Conservation (phyloP, 2,329 filamentous ascomycete genomes). For the Thelonectria olida region DNA sequence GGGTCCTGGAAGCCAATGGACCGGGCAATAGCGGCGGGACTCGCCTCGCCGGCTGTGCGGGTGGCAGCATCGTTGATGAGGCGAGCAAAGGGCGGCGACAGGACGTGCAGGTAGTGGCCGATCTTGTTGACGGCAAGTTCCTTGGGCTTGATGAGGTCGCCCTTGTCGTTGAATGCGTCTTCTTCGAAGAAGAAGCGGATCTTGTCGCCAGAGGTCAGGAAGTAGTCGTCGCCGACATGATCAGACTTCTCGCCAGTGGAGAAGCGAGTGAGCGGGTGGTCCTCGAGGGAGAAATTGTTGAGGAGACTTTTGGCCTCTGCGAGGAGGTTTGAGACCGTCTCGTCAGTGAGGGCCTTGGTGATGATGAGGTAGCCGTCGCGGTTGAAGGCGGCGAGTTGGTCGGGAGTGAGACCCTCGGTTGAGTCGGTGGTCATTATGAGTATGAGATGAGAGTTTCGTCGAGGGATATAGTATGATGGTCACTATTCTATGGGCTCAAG, state of each 20-base stretch:
- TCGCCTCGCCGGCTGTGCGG: slow-evolving; percentile 43
- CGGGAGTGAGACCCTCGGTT: slow-evolving; percentile 68
- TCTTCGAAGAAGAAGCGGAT: slow-evolving; percentile 98
- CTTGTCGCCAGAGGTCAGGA: slow-evolving; percentile 89
- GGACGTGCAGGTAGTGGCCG: slow-evolving; percentile 78
- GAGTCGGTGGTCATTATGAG: slow-evolving; percentile 28
- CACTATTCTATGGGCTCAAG: background rate
- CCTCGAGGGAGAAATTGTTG: slow-evolving; percentile 76
- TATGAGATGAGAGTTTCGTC: background rate
- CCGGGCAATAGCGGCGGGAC: slow-evolving; percentile 71
- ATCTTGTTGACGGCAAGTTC: slow-evolving; percentile 89
- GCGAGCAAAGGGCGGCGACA: slow-evolving; percentile 72
- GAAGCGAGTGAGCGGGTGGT: slow-evolving; percentile 94
- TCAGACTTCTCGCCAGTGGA: slow-evolving; percentile 78
- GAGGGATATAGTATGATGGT: background rate
- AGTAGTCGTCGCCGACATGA: slow-evolving; percentile 95
- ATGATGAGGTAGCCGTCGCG: slow-evolving; percentile 91
- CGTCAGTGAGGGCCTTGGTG: slow-evolving; percentile 74
- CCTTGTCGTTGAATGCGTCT: slow-evolving; percentile 78
- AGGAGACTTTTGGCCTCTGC: slow-evolving; percentile 80
- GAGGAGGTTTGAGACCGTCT: slow-evolving; percentile 75
- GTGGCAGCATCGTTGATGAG: slow-evolving; percentile 61
- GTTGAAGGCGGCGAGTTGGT: slow-evolving; percentile 77
- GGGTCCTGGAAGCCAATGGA: slow-evolving; percentile 81
- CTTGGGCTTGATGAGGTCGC: slow-evolving; percentile 80